Evolutionary conservation across 345 rosid species (phyloP).

Genomic region (Gossypium ekmanianum): DNA sequence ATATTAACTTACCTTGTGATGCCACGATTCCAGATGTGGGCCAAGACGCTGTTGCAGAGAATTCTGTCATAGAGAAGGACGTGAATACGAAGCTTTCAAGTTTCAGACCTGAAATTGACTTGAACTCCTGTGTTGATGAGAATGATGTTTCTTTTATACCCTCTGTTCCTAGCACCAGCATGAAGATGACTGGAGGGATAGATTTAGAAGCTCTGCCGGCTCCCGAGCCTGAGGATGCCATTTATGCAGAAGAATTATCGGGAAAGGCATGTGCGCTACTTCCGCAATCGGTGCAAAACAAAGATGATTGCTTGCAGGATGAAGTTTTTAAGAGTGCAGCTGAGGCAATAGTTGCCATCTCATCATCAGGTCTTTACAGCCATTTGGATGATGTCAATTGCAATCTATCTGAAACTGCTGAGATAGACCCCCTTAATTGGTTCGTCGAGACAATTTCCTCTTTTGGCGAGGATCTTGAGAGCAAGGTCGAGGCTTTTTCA

Average conservation of each 20-base stretch:
- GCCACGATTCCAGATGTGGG: constrained; percentile 36
- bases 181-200: constrained; percentile 40
- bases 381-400: constrained; percentile 34
- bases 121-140: constrained; percentile 60
- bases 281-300: constrained; percentile 22
- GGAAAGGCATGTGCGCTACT: constrained; percentile 30
- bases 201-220: constrained; percentile 74
- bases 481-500: constrained; percentile 34
- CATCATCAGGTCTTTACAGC: constrained; percentile 27
- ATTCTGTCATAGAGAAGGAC: constrained; percentile 31
- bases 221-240: constrained; percentile 51
- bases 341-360: constrained; percentile 73
- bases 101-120: constrained; percentile 55
- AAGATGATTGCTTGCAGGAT: constrained; percentile 32
- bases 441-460: constrained; percentile 62
- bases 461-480: constrained; percentile 49
- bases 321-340: constrained; percentile 62
- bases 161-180: constrained; percentile 25
- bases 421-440: constrained; percentile 60
- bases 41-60: constrained; percentile 36
- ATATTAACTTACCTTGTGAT: constrained; percentile 85
- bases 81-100: constrained; percentile 29
- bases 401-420: constrained; percentile 32
- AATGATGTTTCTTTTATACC: constrained; percentile 51
- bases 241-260: constrained; percentile 31